Evolutionary conservation across 2,329 filamentous ascomycete genomes (phyloP).

Genomic region (Colletotrichum theobromicola): DNA sequence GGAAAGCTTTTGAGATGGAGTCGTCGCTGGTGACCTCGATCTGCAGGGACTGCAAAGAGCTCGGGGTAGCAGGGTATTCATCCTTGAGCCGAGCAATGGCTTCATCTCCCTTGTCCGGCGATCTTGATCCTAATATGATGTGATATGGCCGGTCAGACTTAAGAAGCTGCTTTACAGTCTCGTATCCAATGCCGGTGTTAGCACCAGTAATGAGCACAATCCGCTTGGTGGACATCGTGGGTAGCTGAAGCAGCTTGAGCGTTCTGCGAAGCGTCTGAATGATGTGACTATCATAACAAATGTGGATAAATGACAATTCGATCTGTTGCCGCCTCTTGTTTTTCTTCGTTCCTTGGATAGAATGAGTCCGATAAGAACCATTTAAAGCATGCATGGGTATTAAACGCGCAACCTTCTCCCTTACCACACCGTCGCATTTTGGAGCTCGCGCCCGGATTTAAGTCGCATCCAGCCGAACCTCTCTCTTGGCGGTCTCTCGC

Average conservation of each 20-base stretch:
- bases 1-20: constrained; percentile 39
- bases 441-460: neutral
- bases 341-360: neutral
- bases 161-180: constrained; percentile 60
- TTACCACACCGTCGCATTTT: neutral
- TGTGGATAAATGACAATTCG: neutral
- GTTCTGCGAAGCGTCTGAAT: neutral
- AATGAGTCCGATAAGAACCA: neutral
- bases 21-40: constrained; percentile 59
- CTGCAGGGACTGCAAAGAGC: constrained; percentile 49
- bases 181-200: constrained; percentile 66
- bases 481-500: neutral
- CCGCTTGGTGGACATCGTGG: constrained; percentile 14
- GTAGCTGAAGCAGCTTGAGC: neutral
- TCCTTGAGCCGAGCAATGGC: constrained; percentile 46
- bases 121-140: constrained; percentile 61
- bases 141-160: constrained; percentile 53
- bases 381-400: neutral
- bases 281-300: neutral
- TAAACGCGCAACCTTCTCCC: neutral
- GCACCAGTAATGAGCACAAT: constrained; percentile 65
- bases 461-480: neutral
- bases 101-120: constrained; percentile 51
- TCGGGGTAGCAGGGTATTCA: constrained; percentile 44
- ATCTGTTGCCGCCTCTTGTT: neutral